These are phyloP conservation scores for Alternaria tenuissima DNA, from an alignment of 2,329 filamentous ascomycete genomes.

Conservation along the genomic window DNA sequence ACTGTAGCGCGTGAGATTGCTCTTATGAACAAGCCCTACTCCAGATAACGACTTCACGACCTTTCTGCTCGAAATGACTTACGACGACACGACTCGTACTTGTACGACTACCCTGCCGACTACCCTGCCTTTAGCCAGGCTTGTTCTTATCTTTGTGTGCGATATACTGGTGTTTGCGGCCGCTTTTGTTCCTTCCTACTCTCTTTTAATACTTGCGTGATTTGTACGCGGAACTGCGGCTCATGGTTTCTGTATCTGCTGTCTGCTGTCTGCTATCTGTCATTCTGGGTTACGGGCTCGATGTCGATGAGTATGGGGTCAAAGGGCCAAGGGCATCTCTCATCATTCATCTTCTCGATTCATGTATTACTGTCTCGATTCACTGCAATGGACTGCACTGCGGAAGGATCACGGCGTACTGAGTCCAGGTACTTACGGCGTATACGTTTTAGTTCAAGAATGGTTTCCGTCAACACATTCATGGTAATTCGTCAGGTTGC, in stretches of 20 bases:
- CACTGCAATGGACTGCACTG: background rate
- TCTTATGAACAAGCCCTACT: conserved; percentile 94
- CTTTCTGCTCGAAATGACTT: conserved; percentile 23
- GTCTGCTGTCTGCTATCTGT: conserved; percentile 14
- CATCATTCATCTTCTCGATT: conserved; percentile 17
- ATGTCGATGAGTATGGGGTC: conserved; percentile 14
- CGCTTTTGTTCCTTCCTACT: background rate
- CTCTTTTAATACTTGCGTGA: conserved; percentile 12
- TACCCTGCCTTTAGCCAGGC: conserved; percentile 18
- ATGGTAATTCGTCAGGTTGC: no score
- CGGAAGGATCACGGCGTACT: background rate
- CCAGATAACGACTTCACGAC: conserved; percentile 60
- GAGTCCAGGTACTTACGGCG: conserved; percentile 2
- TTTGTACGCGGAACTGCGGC: conserved; percentile 21
- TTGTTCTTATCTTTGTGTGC: conserved; percentile 9
- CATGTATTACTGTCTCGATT: conserved; percentile 28
- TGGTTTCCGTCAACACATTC: no score
- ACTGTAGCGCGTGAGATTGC: conserved; percentile 90
- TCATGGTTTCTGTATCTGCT: conserved; percentile 20
- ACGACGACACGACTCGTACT: conserved; percentile 28
- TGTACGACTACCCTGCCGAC: conserved; percentile 34
- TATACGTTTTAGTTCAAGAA: conserved; percentile 9
- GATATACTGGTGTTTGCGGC: conserved; percentile 17
- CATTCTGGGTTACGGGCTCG: conserved; percentile 14
- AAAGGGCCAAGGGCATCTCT: conserved; percentile 8